A percentile compares a stretch with the other conserved stretches of the same genome.
Conservation (phyloP, 2,329 filamentous ascomycete genomes). For the Aspergillus ibericus region DNA sequence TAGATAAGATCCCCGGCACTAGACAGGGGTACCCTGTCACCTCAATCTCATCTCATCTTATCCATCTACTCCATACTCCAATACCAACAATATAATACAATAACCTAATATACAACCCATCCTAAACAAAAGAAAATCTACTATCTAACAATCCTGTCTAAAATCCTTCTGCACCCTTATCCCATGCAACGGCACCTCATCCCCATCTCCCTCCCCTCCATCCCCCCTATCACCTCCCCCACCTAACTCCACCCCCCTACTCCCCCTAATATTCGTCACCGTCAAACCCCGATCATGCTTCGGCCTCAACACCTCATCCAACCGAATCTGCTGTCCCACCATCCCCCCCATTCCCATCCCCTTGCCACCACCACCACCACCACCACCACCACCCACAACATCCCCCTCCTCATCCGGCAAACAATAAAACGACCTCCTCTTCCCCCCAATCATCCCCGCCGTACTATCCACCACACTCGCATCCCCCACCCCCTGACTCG, state of each 20-base stretch:
- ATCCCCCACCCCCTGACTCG: not conserved
- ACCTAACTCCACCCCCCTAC: not conserved
- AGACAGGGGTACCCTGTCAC: too few relatives aligned
- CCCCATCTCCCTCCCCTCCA: not conserved
- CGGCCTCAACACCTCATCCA: slow-evolving; percentile 18
- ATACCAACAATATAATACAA: not conserved
- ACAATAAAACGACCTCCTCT: slow-evolving; percentile 22
- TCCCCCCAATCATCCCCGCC: not conserved
- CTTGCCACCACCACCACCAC: too few relatives aligned
- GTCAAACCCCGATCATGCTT: slow-evolving; percentile 20
- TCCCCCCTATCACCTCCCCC: not conserved
- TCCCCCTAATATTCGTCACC: slow-evolving; percentile 19
- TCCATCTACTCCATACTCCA: too few relatives aligned
- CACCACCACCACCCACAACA: too few relatives aligned
- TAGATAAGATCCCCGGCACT: too few relatives aligned
- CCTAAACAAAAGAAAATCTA: too few relatives aligned
- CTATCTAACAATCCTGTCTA: slow-evolving; percentile 1
- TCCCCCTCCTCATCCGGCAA: slow-evolving; percentile 14
- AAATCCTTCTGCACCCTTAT: slow-evolving; percentile 6
- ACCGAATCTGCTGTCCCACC: not conserved
- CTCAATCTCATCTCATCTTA: too few relatives aligned
- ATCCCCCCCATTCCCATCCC: not conserved
- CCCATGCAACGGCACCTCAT: slow-evolving; percentile 4
- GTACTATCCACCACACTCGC: not conserved
- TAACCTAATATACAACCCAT: not conserved